Percentiles rank a stretch among this genome's conserved stretches.
These are phyloP conservation scores for Arthrobotrys sphaeroides DNA, from an alignment of 2,329 filamentous ascomycete species.

Conservation along the genomic window DNA sequence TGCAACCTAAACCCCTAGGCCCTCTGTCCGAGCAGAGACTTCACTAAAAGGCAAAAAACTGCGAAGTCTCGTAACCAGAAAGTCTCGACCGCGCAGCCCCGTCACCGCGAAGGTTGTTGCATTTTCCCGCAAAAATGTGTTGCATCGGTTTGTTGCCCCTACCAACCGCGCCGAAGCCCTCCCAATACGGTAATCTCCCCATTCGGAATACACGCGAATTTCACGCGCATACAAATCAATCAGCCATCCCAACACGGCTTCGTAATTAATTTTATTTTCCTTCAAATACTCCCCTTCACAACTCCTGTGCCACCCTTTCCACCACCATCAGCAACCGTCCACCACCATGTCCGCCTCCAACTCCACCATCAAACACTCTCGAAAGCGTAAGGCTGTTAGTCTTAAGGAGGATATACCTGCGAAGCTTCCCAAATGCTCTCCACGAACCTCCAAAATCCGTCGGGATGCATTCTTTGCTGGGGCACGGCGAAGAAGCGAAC, in stretches of 20 bases:
- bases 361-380: not conserved
- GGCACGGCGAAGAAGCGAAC: slow-evolving; percentile 29
- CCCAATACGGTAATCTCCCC: slow-evolving; percentile 40
- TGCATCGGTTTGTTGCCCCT: slow-evolving; percentile 12
- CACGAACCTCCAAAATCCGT: slow-evolving; percentile 47
- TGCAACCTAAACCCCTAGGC: too few relatives aligned
- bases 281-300: not conserved
- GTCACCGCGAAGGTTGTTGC: too few relatives aligned
- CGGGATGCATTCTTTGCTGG: slow-evolving; percentile 52
- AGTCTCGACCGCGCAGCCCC: too few relatives aligned
- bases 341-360: not conserved
- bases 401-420: slow-evolving; percentile 45
- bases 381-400: slow-evolving; percentile 39
- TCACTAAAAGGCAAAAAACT: too few relatives aligned
- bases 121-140: not conserved
- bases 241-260: slow-evolving; percentile 50
- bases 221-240: slow-evolving; percentile 43
- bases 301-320: not conserved
- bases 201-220: slow-evolving; percentile 46
- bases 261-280: slow-evolving; percentile 30
- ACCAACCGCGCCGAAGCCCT: slow-evolving; percentile 1
- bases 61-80: too few relatives aligned
- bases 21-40: too few relatives aligned
- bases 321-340: not conserved
- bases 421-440: slow-evolving; percentile 49